Evolutionary conservation across 208 protist species (phyloP), one percentile per base, ranked within the genome.

Genomic region (Endotrypanum monterogeii): DNA sequence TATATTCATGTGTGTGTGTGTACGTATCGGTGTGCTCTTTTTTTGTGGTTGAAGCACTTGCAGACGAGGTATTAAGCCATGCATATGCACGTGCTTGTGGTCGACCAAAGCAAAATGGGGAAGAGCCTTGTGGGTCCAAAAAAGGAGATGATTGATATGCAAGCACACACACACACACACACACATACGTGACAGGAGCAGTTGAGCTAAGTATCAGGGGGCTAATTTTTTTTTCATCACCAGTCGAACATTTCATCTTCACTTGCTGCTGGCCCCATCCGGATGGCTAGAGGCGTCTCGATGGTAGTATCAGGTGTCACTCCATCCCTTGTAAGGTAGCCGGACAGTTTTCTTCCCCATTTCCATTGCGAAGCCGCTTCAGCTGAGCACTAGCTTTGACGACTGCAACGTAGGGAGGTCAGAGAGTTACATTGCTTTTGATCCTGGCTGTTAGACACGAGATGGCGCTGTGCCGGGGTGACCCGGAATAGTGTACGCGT

Each of bases 1-100:
- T 61, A 12, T 63, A 39, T 66, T 35, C 55, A 16, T 73, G 35
- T 37, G 55, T 60, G 55, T 48, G 58, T 73, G 58, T 32, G 58
- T 73, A 39, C 39, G 44, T 57, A 30, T n/a, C 9, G 5, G 23
- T 32, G 54, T 57, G 16, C 16, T 20, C 6, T 28, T 28, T 7
- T 14, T 28, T 25, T 28, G 54, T 20, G 54, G 23, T 7, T 32
- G 23, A 23, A 5, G 9, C 54, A 70, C 66, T 16, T 48, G 44
- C 44, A 48, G 44, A 5, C 12, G 44, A 48, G 44, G 44, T 48
- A 11, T 48, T 48, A 14, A 11, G 44, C 12, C 12, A 48, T 5
- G 8, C 44, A 11, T 48, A 11, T 48, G 12, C 12, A 48, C 12
- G 44, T 48, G 44, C 12, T 48, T 48, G 44, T 11, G 44, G 12